Base-by-base conservation (phyloP, 2,329 filamentous ascomycete species). In the Fusarium penzigii region DNA sequence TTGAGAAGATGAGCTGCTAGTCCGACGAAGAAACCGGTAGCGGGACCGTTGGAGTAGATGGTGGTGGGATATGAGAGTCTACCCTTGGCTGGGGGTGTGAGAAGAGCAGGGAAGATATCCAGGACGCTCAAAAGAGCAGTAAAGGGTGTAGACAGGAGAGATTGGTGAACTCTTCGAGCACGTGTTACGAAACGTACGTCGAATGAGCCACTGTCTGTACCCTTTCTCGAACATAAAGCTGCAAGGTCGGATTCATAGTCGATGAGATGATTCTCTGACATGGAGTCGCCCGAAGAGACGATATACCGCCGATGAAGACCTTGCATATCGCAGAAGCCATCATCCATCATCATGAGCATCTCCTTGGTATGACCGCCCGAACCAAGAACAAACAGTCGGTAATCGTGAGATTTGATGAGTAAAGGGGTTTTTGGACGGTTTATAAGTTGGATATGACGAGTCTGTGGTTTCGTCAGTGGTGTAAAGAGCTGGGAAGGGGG, bases 311-410 rank as follows among this genome's bases (percentile, higher is more conserved):
- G 83, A 63, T 89, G 86, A 73, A 86, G 73, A 65, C 71, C 68
- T 48, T 68, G 42, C 58, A 77, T 78, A 39, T 73, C 72, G 52
- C 76, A 77, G 65, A 81, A 82, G 59, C 80, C 82, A 61, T 78
- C 75, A 51, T 78, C 76, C 62, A 99, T 83, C 76, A 97, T 89
- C 65, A 88, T 85, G 57, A 96, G 79, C 89, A 99, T 96, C 72
- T 99, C 94, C 44, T 91, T 87, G 1, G 94, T 97, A 73, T 99
- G 94, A 1, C 94, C 94, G 32, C 94, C 94, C 3, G 90, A 95
- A 47, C 94, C 94, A 20, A 97, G 87, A 25, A 97, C 86, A 57
- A 96, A 82, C 32, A 96, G 77, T 48, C 92, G 77, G 70, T 92
- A 82, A 25, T 73, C 72, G 4, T 64, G 59, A 3, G 40, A 20